Percentiles rank a stretch among this genome's conserved stretches.
These are phyloP conservation scores for Cucumis cinereus DNA, from an alignment of 306 rosid genomes.

Conservation along the genomic window DNA sequence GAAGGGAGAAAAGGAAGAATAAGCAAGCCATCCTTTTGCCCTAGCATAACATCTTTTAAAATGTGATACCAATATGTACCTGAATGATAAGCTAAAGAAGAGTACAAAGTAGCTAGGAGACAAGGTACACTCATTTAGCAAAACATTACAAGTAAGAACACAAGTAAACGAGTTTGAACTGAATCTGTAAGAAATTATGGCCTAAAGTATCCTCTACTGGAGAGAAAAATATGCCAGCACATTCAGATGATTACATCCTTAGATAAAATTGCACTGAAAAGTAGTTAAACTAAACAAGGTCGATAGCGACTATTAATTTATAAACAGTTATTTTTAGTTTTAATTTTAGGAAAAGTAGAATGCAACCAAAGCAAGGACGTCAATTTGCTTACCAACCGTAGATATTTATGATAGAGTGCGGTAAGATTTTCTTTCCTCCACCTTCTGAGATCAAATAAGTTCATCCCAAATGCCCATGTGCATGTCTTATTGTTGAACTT, in stretches of 20 bases:
- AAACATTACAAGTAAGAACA: neutral
- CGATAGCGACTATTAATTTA: neutral
- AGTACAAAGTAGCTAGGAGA: neutral
- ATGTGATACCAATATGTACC: neutral
- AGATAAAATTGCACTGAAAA: neutral
- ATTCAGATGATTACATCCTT: neutral
- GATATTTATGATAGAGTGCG: slow-evolving; percentile 43
- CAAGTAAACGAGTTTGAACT: neutral
- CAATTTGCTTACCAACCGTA: slow-evolving; percentile 51
- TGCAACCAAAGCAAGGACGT: neutral
- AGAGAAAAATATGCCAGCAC: no score
- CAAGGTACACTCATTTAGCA: neutral
- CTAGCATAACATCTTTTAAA: neutral
- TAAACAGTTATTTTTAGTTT: neutral
- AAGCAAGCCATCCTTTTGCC: neutral
- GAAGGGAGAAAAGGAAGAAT: neutral
- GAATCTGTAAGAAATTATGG: neutral
- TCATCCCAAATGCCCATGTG: slow-evolving; percentile 98
- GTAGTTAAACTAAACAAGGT: neutral
- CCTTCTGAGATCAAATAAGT: slow-evolving; percentile 63
- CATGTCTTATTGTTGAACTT: slow-evolving; percentile 65
- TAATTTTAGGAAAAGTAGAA: neutral
- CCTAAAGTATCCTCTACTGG: no score
- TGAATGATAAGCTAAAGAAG: neutral
- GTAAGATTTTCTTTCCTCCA: slow-evolving; percentile 77